These are phyloP conservation scores for Marasmius tenuissimus DNA, from an alignment of 1,284 basidiomycete genomes.

Conservation along the genomic window DNA sequence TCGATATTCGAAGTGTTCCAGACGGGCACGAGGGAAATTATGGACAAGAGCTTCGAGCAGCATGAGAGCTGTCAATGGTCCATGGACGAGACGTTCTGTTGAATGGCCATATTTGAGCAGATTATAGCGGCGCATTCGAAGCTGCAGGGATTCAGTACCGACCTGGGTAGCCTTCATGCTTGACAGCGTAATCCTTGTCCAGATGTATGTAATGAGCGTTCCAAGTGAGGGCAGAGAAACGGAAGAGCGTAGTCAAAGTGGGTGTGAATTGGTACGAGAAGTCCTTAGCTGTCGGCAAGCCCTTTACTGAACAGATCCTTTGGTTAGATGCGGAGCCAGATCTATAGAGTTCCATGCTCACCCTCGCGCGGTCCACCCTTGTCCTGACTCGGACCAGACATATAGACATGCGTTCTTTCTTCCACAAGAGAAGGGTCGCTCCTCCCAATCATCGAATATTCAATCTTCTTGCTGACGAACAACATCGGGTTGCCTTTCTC, in stretches of 20 bases:
- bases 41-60: constrained; percentile 63
- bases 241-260: constrained; percentile 72
- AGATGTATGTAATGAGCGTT: constrained; percentile 77
- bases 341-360: constrained; percentile 21
- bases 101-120: not conserved
- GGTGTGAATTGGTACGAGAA: constrained; percentile 70
- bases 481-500: constrained; percentile 62
- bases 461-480: constrained; percentile 73
- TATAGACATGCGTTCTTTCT: constrained; percentile 76
- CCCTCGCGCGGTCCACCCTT: constrained; percentile 38
- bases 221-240: constrained; percentile 83
- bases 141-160: constrained; percentile 17
- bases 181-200: constrained; percentile 67
- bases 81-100: constrained; percentile 78
- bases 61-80: constrained; percentile 78
- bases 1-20: constrained; percentile 67
- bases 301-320: constrained; percentile 37
- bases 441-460: constrained; percentile 42
- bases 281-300: constrained; percentile 48
- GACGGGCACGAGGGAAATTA: constrained; percentile 40
- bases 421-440: constrained; percentile 55
- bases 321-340: not conserved
- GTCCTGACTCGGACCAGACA: constrained; percentile 29
- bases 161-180: constrained; percentile 76
- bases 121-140: not conserved